phyloP scores from a whole-genome alignment of 164 flowering plant genomes.

The Santalum album region DNA sequence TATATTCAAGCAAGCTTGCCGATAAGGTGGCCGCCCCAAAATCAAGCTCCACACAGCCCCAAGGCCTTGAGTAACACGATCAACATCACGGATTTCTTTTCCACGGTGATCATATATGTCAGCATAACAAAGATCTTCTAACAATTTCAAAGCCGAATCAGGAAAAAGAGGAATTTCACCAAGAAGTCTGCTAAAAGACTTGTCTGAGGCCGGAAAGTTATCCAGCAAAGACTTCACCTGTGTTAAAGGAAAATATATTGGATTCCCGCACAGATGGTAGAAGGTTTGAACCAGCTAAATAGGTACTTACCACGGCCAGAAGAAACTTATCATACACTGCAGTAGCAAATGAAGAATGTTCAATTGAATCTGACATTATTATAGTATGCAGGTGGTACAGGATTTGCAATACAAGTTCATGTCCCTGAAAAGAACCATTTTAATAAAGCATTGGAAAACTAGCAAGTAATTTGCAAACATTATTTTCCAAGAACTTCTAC shows the following conservation, averaged over 20 bases:
- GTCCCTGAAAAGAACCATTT: constrained; percentile 49
- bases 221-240: constrained; percentile 78
- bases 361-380: constrained; percentile 30
- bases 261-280: constrained; percentile 1
- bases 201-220: constrained; percentile 85
- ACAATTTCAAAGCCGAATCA: constrained; percentile 59
- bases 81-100: constrained; percentile 57
- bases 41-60: constrained; percentile 97
- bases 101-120: constrained; percentile 35
- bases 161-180: constrained; percentile 88
- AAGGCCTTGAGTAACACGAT: constrained; percentile 97
- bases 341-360: constrained; percentile 36
- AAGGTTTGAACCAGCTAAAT: background rate
- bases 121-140: constrained; percentile 69
- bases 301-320: constrained; percentile 56
- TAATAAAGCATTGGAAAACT: too few relatives aligned
- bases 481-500: background rate
- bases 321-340: constrained; percentile 71
- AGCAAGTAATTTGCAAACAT: background rate
- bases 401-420: constrained; percentile 78
- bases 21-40: constrained; percentile 66
- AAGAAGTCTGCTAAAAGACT: constrained; percentile 84
- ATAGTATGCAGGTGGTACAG: constrained; percentile 65
- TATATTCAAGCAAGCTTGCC: constrained; percentile 74
- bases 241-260: constrained; percentile 12